Evolutionary conservation across 2,329 filamentous ascomycete species (phyloP), one percentile per base, ranked within the genome.

Genomic region (Fusarium albidum): DNA sequence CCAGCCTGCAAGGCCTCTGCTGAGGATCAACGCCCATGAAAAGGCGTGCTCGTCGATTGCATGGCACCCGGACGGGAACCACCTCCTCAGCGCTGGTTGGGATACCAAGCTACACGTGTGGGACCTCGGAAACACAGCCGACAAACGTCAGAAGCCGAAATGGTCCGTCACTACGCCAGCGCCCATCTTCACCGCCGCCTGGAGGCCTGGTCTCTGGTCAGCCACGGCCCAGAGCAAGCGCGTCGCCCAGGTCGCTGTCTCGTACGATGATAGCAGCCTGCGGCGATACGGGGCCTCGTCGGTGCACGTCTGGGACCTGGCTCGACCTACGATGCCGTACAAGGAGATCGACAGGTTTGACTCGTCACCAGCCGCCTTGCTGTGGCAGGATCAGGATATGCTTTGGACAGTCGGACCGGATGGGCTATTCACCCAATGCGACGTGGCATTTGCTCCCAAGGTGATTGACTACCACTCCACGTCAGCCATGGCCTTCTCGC

Each of bases 231-330:
- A 84, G 57, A 83, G 80, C 4, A 79, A 80, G 39, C 78, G 85
- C 37, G 82, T 82, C 3, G 85, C 85, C 1, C 84, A 88, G 64
- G 75, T 88, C 10, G 83, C 84, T 3, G 81, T 88, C 3, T 77
- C 83, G 2, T 87, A 89, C 64, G 82, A 87, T 52, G 84, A 85
- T 60, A 76, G 75, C 34, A 79, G 79, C 61, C 70, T 78, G 35
- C 81, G 79, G 50, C 77, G 79, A 9, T 80, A 81, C 46, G 84
- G 84, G 34, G 82, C 83, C 35, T 82, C 79, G 25, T 76, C 79
- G 0, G 83, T 88, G 12, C 85, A 89, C 50, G 77, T 89, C 15
- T 90, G 86, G 85, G 87, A 90, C 66, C 72, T 90, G n/a, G 86
- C 84, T 7, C 77, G 87, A 27, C 84, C 86, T 2, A 83, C 84